phyloP scores from a whole-genome alignment of 108 stramenopile genomes.

The Fragilaria radians region DNA sequence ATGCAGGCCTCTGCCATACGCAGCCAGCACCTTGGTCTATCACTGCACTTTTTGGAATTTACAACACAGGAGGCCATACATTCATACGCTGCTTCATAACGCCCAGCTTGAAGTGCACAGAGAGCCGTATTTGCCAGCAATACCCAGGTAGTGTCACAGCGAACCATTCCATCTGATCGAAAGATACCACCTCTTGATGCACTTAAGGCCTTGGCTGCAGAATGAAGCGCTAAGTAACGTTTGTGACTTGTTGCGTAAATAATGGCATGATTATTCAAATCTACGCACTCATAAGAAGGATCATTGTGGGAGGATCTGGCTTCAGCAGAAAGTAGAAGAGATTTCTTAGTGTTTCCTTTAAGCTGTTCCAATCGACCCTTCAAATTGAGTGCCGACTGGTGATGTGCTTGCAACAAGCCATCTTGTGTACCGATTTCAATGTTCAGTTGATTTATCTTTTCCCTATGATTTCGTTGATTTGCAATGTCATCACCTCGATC shows the following conservation, averaged over 20 bases:
- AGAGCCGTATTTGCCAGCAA: constrained; percentile 63
- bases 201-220: constrained; percentile 51
- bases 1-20: constrained; percentile 77
- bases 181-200: constrained; percentile 19
- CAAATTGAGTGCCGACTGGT: constrained; percentile 61
- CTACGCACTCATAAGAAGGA: constrained; percentile 49
- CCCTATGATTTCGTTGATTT: not conserved
- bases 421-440: not conserved
- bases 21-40: constrained; percentile 54
- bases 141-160: constrained; percentile 36
- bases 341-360: constrained; percentile 73
- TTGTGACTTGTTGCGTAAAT: constrained; percentile 66
- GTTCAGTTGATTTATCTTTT: not conserved
- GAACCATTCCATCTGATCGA: constrained; percentile 53
- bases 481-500: not conserved
- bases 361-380: constrained; percentile 79
- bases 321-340: constrained; percentile 67
- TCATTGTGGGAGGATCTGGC: constrained; percentile 32
- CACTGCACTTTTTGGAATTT: constrained; percentile 14
- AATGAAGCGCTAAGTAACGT: constrained; percentile 59
- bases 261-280: constrained; percentile 71
- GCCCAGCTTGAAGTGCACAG: constrained; percentile 53
- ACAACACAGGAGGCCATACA: constrained; percentile 52
- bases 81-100: constrained; percentile 54
- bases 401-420: constrained; percentile 29